Conservation (phyloP, 768 basidiomycete genomes). For the Boletus eberwhitei region DNA sequence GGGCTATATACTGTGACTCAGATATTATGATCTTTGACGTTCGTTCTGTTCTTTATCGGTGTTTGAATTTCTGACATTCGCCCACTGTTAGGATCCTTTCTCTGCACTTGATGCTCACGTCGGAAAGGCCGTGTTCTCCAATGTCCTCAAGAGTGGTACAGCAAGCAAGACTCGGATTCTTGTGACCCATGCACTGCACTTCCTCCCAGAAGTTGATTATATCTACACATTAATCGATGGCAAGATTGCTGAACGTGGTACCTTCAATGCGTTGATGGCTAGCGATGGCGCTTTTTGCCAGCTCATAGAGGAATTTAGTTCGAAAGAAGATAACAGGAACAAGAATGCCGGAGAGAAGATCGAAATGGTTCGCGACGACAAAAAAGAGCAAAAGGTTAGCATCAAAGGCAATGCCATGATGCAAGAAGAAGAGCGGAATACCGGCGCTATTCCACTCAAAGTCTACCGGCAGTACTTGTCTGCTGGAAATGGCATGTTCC, state of each 20-base stretch:
- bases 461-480: slow-evolving; percentile 53
- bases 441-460: slow-evolving; percentile 46
- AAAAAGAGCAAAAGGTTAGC: slow-evolving; percentile 33
- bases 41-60: slow-evolving; percentile 6
- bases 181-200: slow-evolving; percentile 90
- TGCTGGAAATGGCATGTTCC: slow-evolving; percentile 63
- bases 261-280: slow-evolving; percentile 67
- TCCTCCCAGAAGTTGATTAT: slow-evolving; percentile 84
- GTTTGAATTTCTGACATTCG: neutral
- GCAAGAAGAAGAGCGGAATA: slow-evolving; percentile 82
- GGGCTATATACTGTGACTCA: slow-evolving; percentile 81
- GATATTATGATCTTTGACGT: slow-evolving; percentile 85
- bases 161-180: slow-evolving; percentile 77
- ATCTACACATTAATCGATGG: slow-evolving; percentile 80
- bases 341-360: slow-evolving; percentile 37
- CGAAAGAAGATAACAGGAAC: slow-evolving; percentile 47
- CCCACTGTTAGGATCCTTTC: slow-evolving; percentile 58
- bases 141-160: slow-evolving; percentile 66
- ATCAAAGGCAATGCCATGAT: slow-evolving; percentile 57
- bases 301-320: slow-evolving; percentile 76
- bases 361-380: slow-evolving; percentile 30
- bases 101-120: slow-evolving; percentile 94
- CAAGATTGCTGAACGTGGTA: slow-evolving; percentile 73
- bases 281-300: slow-evolving; percentile 65
- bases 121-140: slow-evolving; percentile 81